Evolutionary conservation across 108 stramenopile species (phyloP).

Genomic region (Cyclotella kingstonii): DNA sequence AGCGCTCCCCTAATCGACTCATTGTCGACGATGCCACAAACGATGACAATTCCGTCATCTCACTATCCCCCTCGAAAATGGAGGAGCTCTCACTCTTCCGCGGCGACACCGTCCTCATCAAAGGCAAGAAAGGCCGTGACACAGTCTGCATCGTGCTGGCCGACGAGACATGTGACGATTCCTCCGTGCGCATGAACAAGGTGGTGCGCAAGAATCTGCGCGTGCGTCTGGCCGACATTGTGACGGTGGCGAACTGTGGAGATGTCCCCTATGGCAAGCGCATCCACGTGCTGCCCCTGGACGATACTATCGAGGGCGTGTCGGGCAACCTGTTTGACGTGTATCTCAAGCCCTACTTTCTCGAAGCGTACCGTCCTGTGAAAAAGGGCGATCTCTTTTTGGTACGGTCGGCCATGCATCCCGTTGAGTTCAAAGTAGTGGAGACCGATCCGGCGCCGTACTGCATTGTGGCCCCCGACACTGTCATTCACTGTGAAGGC

Average conservation of each 20-base stretch:
- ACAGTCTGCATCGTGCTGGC: slow-evolving; percentile 99
- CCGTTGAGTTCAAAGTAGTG: slow-evolving; percentile 99
- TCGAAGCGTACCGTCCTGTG: slow-evolving; percentile 99
- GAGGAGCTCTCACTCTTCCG: slow-evolving; percentile 98
- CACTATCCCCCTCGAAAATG: slow-evolving; percentile 92
- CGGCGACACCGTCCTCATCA: slow-evolving; percentile 98
- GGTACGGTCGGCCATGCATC: slow-evolving; percentile 98
- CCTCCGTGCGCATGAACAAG: slow-evolving; percentile 99
- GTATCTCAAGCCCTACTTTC: slow-evolving; percentile 99
- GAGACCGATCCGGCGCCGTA: slow-evolving; percentile 97
- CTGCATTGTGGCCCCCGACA: slow-evolving; percentile 99
- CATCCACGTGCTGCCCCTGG: slow-evolving; percentile 96
- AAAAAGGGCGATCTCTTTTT: slow-evolving; percentile 99
- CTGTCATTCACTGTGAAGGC: slow-evolving; percentile 99
- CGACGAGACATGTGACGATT: slow-evolving; percentile 95
- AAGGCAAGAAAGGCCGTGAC: slow-evolving; percentile 98
- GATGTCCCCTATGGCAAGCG: slow-evolving; percentile 99
- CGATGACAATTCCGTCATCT: slow-evolving; percentile 98
- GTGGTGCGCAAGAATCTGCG: slow-evolving; percentile 98
- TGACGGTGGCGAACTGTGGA: slow-evolving; percentile 92
- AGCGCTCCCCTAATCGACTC: slow-evolving; percentile 97
- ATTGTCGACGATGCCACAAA: slow-evolving; percentile 99
- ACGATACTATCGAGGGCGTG: slow-evolving; percentile 99
- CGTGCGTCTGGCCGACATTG: slow-evolving; percentile 95
- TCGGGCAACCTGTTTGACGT: slow-evolving; percentile 99